A percentile compares a stretch with the other conserved stretches of the same genome.
Conservation (phyloP, 2,329 filamentous ascomycete species). For the Epichloe gansuensis region DNA sequence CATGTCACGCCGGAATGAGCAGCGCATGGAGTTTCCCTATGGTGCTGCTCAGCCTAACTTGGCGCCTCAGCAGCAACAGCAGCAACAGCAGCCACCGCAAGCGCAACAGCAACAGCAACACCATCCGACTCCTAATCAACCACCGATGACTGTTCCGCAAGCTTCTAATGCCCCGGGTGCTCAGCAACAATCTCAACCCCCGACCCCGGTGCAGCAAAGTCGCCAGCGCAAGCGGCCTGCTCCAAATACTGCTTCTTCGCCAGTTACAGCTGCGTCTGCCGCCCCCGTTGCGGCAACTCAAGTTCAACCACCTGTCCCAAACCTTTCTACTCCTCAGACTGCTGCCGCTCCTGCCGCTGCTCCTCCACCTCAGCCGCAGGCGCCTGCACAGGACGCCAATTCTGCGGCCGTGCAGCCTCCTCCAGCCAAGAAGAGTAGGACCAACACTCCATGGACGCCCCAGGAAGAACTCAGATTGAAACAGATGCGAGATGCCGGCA, state of each 20-base stretch:
- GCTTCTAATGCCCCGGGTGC: constrained; percentile 17
- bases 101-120: constrained; percentile 21
- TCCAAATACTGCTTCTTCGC: constrained; percentile 26
- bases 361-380: constrained; percentile 16
- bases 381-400: constrained; percentile 19
- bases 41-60: constrained; percentile 27
- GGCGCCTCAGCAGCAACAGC: constrained; percentile 21
- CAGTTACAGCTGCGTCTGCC: constrained; percentile 21
- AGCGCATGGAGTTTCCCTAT: constrained; percentile 31
- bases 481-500: constrained; percentile 83
- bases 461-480: constrained; percentile 88
- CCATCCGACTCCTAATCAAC: constrained; percentile 27
- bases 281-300: constrained; percentile 21
- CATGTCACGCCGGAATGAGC: constrained; percentile 33
- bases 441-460: constrained; percentile 98
- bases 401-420: constrained; percentile 29
- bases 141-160: constrained; percentile 33
- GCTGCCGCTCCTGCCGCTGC: constrained; percentile 6
- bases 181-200: constrained; percentile 26
- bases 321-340: constrained; percentile 19
- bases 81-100: constrained; percentile 20
- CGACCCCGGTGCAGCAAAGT: constrained; percentile 25
- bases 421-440: constrained; percentile 79
- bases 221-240: constrained; percentile 31
- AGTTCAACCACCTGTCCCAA: constrained; percentile 19